These are phyloP conservation scores for Nicotiana noctiflora DNA, from an alignment of 257 asterid genomes.

Conservation along the genomic window DNA sequence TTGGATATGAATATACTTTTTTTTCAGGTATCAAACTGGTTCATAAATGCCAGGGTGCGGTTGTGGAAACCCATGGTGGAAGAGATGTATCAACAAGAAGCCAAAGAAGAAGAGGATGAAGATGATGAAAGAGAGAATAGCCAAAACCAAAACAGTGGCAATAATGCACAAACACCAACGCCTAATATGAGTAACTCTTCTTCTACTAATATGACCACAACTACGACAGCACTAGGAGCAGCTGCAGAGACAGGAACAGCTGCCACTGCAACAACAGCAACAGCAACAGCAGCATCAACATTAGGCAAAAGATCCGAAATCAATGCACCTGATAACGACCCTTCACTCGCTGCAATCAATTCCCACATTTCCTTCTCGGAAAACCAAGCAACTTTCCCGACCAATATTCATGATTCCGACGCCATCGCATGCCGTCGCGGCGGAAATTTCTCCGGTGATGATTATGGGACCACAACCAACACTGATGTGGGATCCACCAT, in stretches of 20 bases:
- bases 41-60: slow-evolving; percentile 98
- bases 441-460: not conserved
- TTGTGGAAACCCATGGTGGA: slow-evolving; percentile 99
- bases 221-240: slow-evolving; percentile 5
- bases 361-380: slow-evolving; percentile 39
- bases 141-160: slow-evolving; percentile 10
- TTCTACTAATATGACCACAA: slow-evolving; percentile 16
- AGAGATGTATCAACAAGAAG: slow-evolving; percentile 95
- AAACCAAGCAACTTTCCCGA: slow-evolving; percentile 25
- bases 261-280: slow-evolving; percentile 15
- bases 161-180: slow-evolving; percentile 62
- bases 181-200: slow-evolving; percentile 8
- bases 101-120: slow-evolving; percentile 60
- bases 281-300: slow-evolving; percentile 19
- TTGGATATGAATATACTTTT: not conserved
- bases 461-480: slow-evolving; percentile 13
- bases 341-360: slow-evolving; percentile 50
- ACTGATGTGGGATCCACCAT: slow-evolving; percentile 39
- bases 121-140: slow-evolving; percentile 23
- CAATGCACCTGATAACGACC: slow-evolving; percentile 53
- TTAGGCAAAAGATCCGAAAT: slow-evolving; percentile 38
- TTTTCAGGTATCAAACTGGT: slow-evolving; percentile 96
- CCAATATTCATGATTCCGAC: slow-evolving; percentile 24
- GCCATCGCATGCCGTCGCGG: slow-evolving; percentile 25
- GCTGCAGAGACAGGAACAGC: slow-evolving; percentile 13